These are phyloP conservation scores for Setomelanomma holmii DNA, from an alignment of 2,329 filamentous ascomycete species.

Conservation along the genomic window DNA sequence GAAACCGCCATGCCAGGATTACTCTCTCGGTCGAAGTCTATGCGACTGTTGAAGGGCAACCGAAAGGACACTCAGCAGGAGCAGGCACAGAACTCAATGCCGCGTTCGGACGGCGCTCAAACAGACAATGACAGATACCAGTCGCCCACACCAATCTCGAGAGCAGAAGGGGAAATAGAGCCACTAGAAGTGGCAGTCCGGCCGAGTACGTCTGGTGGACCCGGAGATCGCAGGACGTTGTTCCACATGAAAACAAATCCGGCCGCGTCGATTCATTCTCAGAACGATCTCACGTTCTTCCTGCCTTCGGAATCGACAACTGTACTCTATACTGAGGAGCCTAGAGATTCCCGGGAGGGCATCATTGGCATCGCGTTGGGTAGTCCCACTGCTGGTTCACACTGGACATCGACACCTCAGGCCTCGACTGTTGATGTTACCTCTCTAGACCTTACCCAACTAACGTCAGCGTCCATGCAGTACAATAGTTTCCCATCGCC, in stretches of 20 bases:
- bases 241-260: slow-evolving; percentile 47
- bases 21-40: slow-evolving; percentile 47
- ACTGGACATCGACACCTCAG: slow-evolving; percentile 36
- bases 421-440: slow-evolving; percentile 13
- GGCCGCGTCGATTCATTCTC: slow-evolving; percentile 30
- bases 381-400: slow-evolving; percentile 43
- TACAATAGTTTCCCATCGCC: slow-evolving; percentile 13
- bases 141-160: slow-evolving; percentile 35
- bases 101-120: slow-evolving; percentile 28
- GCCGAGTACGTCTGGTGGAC: slow-evolving; percentile 45
- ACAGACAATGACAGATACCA: slow-evolving; percentile 43
- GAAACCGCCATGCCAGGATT: slow-evolving; percentile 50
- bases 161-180: slow-evolving; percentile 32
- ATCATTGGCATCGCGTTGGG: slow-evolving; percentile 51
- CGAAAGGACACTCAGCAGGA: slow-evolving; percentile 43
- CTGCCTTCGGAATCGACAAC: slow-evolving; percentile 39
- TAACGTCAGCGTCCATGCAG: slow-evolving; percentile 17
- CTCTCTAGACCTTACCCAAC: slow-evolving; percentile 7
- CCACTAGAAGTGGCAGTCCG: slow-evolving; percentile 40
- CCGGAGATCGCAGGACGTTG: slow-evolving; percentile 40
- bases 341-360: slow-evolving; percentile 31
- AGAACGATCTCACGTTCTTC: slow-evolving; percentile 34
- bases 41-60: slow-evolving; percentile 43
- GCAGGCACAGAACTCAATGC: slow-evolving; percentile 27
- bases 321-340: slow-evolving; percentile 40